These are phyloP conservation scores for Fibroporia radiculosa DNA, from an alignment of 768 basidiomycete genomes.

Conservation along the genomic window DNA sequence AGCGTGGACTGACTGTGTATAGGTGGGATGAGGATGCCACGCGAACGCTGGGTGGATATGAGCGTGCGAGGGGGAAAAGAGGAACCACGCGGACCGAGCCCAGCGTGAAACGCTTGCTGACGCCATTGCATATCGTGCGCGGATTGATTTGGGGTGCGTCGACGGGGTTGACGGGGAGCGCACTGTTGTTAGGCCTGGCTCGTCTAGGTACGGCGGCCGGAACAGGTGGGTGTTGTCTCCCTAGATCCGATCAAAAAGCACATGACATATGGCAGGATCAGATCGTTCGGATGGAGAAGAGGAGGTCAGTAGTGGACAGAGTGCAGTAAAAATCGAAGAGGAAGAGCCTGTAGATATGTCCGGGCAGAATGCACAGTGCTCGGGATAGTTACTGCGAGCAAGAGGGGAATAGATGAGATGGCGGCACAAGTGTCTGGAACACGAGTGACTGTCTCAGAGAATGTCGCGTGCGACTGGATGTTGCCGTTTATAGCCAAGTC, in stretches of 20 bases:
- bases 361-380: background rate
- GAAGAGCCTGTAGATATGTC: background rate
- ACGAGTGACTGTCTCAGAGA: too few relatives aligned
- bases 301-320: too few relatives aligned
- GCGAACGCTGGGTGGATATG: slow-evolving; percentile 14
- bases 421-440: too few relatives aligned
- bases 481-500: too few relatives aligned
- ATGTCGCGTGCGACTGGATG: too few relatives aligned
- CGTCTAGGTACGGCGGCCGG: slow-evolving; percentile 17
- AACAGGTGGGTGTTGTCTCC: background rate
- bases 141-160: slow-evolving; percentile 21
- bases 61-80: slow-evolving; percentile 13
- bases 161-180: slow-evolving; percentile 11
- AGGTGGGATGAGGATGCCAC: slow-evolving; percentile 24
- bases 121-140: slow-evolving; percentile 33
- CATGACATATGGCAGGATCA: too few relatives aligned
- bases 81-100: background rate
- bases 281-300: too few relatives aligned
- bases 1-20: slow-evolving; percentile 25
- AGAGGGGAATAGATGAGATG: background rate
- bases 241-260: too few relatives aligned
- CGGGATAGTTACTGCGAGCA: too few relatives aligned
- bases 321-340: background rate
- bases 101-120: slow-evolving; percentile 24
- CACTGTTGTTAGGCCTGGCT: slow-evolving; percentile 23